These are phyloP conservation scores for Lasiodiplodia hormozganensis DNA, from an alignment of 2,329 filamentous ascomycete genomes.

Conservation along the genomic window DNA sequence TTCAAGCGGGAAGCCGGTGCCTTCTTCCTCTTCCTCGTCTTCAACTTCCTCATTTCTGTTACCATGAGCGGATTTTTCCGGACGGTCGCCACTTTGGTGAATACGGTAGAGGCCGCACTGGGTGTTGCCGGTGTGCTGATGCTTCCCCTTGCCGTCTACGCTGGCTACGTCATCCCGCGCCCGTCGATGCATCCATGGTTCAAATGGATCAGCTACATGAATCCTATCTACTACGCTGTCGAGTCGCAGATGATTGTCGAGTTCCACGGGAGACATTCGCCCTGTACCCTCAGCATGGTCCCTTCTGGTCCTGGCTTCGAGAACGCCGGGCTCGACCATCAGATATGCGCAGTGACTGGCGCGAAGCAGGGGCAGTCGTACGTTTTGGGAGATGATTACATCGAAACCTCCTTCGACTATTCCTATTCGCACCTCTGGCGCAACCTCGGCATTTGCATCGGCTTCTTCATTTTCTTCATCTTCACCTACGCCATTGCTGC, in stretches of 20 bases:
- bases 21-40: slow-evolving; percentile 86
- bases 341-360: slow-evolving; percentile 56
- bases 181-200: slow-evolving; percentile 61
- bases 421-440: slow-evolving; percentile 49
- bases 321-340: slow-evolving; percentile 34
- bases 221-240: slow-evolving; percentile 80
- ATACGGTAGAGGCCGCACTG: slow-evolving; percentile 67
- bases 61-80: slow-evolving; percentile 88
- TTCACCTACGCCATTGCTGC: slow-evolving; percentile 67
- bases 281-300: slow-evolving; percentile 50
- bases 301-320: slow-evolving; percentile 47
- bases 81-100: slow-evolving; percentile 75
- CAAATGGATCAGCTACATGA: slow-evolving; percentile 67
- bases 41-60: slow-evolving; percentile 75
- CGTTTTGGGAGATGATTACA: slow-evolving; percentile 50
- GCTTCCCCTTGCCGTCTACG: slow-evolving; percentile 70
- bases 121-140: slow-evolving; percentile 65
- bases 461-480: slow-evolving; percentile 70
- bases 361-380: slow-evolving; percentile 47
- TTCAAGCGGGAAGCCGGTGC: slow-evolving; percentile 74
- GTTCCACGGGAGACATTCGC: slow-evolving; percentile 46
- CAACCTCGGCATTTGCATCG: slow-evolving; percentile 74
- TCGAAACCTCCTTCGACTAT: slow-evolving; percentile 43
- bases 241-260: slow-evolving; percentile 86
- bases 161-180: slow-evolving; percentile 68